Percentiles rank a stretch among this genome's conserved stretches.
phyloP scores from a whole-genome alignment of 2,329 filamentous ascomycete genomes.

The Diaporthe ampelina region DNA sequence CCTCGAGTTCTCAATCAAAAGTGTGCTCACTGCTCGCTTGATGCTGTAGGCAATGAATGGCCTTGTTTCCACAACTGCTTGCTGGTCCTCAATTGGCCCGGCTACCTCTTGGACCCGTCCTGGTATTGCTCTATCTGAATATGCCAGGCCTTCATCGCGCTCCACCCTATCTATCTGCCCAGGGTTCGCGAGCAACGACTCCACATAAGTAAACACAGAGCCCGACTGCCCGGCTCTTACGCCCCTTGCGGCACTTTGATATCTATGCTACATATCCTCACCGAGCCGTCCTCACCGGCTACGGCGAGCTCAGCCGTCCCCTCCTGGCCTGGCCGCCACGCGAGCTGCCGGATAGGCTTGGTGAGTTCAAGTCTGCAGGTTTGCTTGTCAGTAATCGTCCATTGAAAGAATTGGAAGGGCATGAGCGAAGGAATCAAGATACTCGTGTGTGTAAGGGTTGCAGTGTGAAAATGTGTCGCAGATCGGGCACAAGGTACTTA shows the following conservation, averaged over 20 bases:
- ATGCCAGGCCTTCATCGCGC: neutral
- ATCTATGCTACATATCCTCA: constrained; percentile 65
- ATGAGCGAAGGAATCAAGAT: neutral
- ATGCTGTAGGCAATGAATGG: neutral
- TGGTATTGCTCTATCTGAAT: neutral
- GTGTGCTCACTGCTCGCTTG: neutral
- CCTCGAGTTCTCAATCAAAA: too few species aligned
- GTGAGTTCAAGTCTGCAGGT: constrained; percentile 67
- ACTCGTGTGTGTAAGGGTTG: neutral
- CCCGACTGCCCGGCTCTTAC: neutral
- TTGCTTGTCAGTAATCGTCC: neutral
- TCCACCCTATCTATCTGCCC: neutral
- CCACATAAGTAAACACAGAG: too few species aligned
- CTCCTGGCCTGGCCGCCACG: constrained; percentile 71
- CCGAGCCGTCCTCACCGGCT: constrained; percentile 72
- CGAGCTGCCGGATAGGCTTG: constrained; percentile 75
- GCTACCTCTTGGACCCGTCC: neutral
- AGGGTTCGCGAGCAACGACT: neutral
- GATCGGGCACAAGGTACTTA: constrained; percentile 13
- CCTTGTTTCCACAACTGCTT: constrained; percentile 39
- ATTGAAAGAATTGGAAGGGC: too few species aligned
- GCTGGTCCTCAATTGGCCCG: constrained; percentile 15
- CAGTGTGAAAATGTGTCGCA: neutral
- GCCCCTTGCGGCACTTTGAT: constrained; percentile 48
- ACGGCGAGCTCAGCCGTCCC: constrained; percentile 61